Conservation (phyloP, 2,329 filamentous ascomycete genomes). For the Aspergillus fructus region DNA sequence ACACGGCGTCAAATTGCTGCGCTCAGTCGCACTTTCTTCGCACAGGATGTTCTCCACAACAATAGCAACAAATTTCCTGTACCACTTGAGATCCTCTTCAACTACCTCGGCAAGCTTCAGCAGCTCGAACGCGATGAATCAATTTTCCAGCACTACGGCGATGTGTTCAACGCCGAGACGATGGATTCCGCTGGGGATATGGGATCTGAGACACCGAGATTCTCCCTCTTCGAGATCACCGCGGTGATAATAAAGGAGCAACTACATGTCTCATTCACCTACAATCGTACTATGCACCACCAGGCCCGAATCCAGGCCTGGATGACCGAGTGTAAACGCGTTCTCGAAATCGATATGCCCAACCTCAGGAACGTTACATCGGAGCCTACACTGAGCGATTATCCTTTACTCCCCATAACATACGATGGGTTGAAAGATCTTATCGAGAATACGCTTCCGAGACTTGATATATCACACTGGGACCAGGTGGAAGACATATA, state of each 20-base stretch:
- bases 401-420: conserved; percentile 43
- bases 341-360: conserved; percentile 33
- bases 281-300: conserved; percentile 49
- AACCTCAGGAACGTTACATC: conserved; percentile 26
- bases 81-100: conserved; percentile 44
- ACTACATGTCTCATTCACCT: conserved; percentile 51
- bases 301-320: conserved; percentile 43
- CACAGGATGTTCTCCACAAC: conserved; percentile 28
- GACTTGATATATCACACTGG: conserved; percentile 31
- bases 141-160: conserved; percentile 43
- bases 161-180: conserved; percentile 28
- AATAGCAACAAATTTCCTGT: conserved; percentile 36
- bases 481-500: conserved; percentile 36
- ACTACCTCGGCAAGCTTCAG: conserved; percentile 39
- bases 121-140: conserved; percentile 48
- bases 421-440: conserved; percentile 42
- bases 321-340: conserved; percentile 41
- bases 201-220: conserved; percentile 44
- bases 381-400: conserved; percentile 43
- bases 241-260: conserved; percentile 49
- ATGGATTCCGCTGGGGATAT: conserved; percentile 44
- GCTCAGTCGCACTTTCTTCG: conserved; percentile 38
- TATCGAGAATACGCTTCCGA: conserved; percentile 34
- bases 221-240: conserved; percentile 53
- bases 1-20: conserved; percentile 33